Percentiles rank a stretch among this genome's conserved stretches.
Evolutionary conservation across 495 filamentous ascomycete genomes (phyloP).

Genomic region (Hypoxylon trugodes): DNA sequence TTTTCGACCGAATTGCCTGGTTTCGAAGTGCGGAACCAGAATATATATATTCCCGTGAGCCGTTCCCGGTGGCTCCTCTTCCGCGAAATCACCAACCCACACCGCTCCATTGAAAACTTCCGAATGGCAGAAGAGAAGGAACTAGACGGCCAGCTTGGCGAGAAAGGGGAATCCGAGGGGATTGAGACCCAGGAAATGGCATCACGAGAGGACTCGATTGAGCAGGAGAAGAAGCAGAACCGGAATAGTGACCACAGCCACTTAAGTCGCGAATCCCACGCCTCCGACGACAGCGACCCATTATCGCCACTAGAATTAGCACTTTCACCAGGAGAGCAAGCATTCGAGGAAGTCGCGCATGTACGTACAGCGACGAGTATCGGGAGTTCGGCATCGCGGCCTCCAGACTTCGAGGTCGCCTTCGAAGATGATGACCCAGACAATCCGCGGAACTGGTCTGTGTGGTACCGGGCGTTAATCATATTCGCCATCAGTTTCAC

Average conservation of each 20-base stretch:
- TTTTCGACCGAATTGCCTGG: too few species aligned
- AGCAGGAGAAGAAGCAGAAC: constrained; percentile 29
- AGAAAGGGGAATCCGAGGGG: constrained; percentile 4
- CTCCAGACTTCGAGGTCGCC: constrained; percentile 78
- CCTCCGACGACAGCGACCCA: constrained; percentile 46
- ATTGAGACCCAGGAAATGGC: constrained; percentile 1
- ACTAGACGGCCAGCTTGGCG: constrained; percentile 11
- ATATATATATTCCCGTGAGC: neutral
- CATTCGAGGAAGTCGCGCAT: constrained; percentile 37
- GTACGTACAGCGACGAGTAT: constrained; percentile 58
- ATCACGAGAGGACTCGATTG: constrained; percentile 17
- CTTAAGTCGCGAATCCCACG: constrained; percentile 31
- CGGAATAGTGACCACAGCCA: constrained; percentile 32
- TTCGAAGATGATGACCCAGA: constrained; percentile 70
- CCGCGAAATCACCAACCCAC: neutral
- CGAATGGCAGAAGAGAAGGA: constrained; percentile 7
- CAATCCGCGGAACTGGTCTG: constrained; percentile 80
- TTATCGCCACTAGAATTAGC: constrained; percentile 49
- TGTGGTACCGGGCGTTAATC: constrained; percentile 70
- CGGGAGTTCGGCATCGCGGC: constrained; percentile 65
- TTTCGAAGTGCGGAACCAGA: neutral
- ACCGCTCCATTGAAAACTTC: neutral
- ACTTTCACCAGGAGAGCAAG: constrained; percentile 43
- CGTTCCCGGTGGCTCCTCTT: constrained; percentile 1
- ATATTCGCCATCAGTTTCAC: constrained; percentile 73